Base-by-base conservation (phyloP, 106 monocot genomes). In the Dendrobium catenatum region DNA sequence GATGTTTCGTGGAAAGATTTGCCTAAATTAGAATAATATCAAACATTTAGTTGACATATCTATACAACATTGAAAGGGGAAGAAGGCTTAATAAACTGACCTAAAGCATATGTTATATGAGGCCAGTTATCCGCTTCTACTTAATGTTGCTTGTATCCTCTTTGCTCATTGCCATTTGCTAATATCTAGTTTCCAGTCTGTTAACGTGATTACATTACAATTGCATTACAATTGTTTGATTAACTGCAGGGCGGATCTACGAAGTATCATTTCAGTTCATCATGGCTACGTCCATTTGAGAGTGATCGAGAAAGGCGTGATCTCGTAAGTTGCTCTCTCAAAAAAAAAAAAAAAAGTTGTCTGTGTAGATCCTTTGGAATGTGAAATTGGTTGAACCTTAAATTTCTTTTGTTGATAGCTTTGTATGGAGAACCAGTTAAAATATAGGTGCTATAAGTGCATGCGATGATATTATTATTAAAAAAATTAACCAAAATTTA, bases 221-320 rank as follows among this genome's bases (percentile, higher is more conserved):
- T 82, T 80, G 64, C 6, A 84, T 64, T 27, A 41, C 70, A 70
- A 27, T 82, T 18, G n/a, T 86, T 73, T 90, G 80, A 31, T 42
- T 75, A 10, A 80, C n/a, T 81, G 55, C 84, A 97, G 94, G 93
- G 98, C 81, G 98, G 98, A 81, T 89, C 98, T 1, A 85, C 89
- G 67, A 98, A 93, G 73, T 98, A 98, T 85, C 98, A 95, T 72
- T 55, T 98, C 72, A 93, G 79, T 68, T 93, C 93, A 64, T 93
- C 84, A 84, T 98, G 93, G 94, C 68, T 98, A 22, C 92, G 79
- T 19, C 84, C 95, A 80, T 95, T 95, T 77, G 89, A 98, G 86
- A 98, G 98, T 84, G 98, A 98, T 80, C 85, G 95, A 83, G 98
- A 98, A 87, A 93, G 95, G 15, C 92, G 98, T 76, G 98, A 98